Evolutionary conservation across 1,284 basidiomycete genomes (phyloP), one percentile per base, ranked within the genome.

Genomic region (Cryptococcus amylolentus): DNA sequence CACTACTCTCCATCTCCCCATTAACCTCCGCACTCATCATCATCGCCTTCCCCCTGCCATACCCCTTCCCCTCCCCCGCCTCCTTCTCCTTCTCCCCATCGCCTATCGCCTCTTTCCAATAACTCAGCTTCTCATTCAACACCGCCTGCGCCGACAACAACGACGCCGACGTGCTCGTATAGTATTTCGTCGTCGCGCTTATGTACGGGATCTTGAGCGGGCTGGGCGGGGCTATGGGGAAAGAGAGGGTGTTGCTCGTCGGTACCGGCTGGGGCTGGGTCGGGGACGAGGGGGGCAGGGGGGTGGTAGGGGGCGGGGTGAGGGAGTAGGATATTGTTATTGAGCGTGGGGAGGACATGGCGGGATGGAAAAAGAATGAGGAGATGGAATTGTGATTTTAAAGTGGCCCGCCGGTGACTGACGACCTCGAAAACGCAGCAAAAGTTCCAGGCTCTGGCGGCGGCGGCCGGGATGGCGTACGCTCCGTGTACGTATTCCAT

Each of bases 21-120:
- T 61, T 64, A 3, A 58, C 60, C 44, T 59, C 59, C 16, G 52
- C 55, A 58, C 63, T 64, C 62, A 71, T 65, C 27, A 65, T 48
- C 49, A 61, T 61, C 5, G 67, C 67, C 50, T 65, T 66, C 39
- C 69, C 69, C 51, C 59, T 56, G 0, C 69, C 69, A 41, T 57
- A 58, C 23, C 51, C 66, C 13, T 61, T 57, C 49, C 56, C 61
- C 16, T 63, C 67, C 4, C 52, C 37, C 52, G 65, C 64, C 58
- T 70, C 68, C 51, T 66, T 67, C 28, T 37, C 46, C 58, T 70
- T 70, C 51, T 70, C 68, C 20, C 16, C 26, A 47, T 70, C 68
- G 2, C 68, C 68, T 2, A 67, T 47, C 3, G 60, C 65, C 37
- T 70, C 68, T 60, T 70, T 70, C 65, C 65, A 70, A 20, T 45